phyloP scores from a whole-genome alignment of 208 protist species.

The Leishmania arabica region DNA sequence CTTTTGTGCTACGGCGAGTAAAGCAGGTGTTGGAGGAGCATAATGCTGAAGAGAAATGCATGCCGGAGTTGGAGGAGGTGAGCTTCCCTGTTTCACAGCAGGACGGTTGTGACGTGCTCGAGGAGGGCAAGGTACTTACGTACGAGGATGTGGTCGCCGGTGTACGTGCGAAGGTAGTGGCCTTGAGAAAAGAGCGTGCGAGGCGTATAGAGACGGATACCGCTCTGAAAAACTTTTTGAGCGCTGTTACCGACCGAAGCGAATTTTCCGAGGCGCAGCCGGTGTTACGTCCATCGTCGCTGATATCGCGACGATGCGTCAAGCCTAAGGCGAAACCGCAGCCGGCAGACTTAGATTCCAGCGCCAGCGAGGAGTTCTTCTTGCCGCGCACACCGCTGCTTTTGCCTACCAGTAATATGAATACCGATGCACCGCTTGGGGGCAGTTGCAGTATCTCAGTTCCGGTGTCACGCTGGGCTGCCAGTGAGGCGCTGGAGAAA shows the following conservation, averaged over 20 bases:
- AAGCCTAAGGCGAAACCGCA: not conserved
- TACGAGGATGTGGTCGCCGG: constrained; percentile 32
- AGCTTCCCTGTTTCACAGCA: constrained; percentile 4
- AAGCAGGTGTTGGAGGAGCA: constrained; percentile 23
- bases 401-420: not conserved
- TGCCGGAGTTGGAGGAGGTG: not conserved
- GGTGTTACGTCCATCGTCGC: not conserved
- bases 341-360: not conserved
- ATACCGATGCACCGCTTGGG: not conserved
- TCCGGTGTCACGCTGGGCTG: not conserved
- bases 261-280: not conserved
- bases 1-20: constrained; percentile 9
- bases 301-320: not conserved
- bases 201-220: constrained; percentile 1
- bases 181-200: constrained; percentile 21
- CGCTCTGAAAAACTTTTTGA: constrained; percentile 4
- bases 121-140: not conserved
- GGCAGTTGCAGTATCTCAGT: not conserved
- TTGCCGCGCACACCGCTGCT: constrained; percentile 2
- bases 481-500: constrained; percentile 24
- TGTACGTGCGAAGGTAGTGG: constrained; percentile 23
- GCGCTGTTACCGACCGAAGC: not conserved
- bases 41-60: constrained; percentile 12
- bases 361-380: not conserved
- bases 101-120: not conserved